Conservation (phyloP, 306 rosid species). For the Cajanus cajan region DNA sequence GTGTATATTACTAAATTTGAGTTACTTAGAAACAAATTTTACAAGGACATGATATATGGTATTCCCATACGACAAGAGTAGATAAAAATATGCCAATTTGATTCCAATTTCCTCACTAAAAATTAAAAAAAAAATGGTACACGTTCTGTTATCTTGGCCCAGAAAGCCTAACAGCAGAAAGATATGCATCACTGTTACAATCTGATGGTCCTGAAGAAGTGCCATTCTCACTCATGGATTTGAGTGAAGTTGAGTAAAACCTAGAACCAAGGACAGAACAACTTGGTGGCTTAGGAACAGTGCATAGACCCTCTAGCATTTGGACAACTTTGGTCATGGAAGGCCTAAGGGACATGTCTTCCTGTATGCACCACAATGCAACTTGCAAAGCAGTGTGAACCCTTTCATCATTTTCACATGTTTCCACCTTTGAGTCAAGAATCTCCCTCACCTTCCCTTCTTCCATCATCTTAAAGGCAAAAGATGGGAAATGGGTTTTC, state of each 20-base stretch:
- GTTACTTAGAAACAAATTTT: not conserved
- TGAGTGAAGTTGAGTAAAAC: not conserved
- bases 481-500: conserved; percentile 29
- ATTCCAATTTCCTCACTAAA: not conserved
- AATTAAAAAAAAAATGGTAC: not conserved
- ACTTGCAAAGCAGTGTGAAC: conserved; percentile 11
- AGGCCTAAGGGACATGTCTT: conserved; percentile 36
- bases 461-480: conserved; percentile 36
- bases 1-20: not conserved
- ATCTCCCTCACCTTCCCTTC: conserved; percentile 30
- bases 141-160: conserved; percentile 29
- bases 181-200: not conserved
- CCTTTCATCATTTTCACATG: conserved; percentile 26
- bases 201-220: conserved; percentile 32
- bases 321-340: conserved; percentile 31
- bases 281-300: conserved; percentile 33
- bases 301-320: conserved; percentile 38
- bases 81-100: not conserved
- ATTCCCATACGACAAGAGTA: not conserved
- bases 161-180: conserved; percentile 28
- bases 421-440: conserved; percentile 23
- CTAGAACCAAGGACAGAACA: conserved; percentile 8
- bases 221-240: not conserved
- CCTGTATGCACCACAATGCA: conserved; percentile 40
- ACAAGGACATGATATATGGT: not conserved